A percentile compares a stretch with the other conserved stretches of the same genome.
Evolutionary conservation across 148 eudicot species (phyloP).

Genomic region (Cornus suecica): DNA sequence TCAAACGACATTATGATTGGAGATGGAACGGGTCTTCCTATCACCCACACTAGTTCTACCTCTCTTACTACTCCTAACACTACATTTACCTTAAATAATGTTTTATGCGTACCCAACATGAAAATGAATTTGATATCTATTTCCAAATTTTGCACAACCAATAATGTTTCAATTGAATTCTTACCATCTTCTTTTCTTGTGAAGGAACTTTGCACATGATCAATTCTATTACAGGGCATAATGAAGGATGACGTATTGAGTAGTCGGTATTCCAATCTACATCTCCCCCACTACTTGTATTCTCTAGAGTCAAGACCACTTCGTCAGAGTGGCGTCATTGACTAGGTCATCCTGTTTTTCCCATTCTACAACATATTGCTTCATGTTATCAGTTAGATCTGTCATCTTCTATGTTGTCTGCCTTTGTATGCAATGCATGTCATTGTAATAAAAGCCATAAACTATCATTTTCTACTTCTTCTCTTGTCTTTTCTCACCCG

Average conservation of each 20-base stretch:
- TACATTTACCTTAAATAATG: background rate
- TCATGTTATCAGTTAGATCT: background rate
- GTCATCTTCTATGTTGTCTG: no score
- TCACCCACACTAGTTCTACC: constrained; percentile 4
- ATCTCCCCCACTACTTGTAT: background rate
- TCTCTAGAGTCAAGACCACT: background rate
- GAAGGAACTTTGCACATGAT: background rate
- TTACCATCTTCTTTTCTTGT: background rate
- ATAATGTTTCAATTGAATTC: background rate
- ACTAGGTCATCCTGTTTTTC: background rate
- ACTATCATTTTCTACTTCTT: background rate
- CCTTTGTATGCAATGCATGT: background rate
- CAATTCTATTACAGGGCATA: background rate
- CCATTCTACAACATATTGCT: background rate
- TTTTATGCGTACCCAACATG: constrained; percentile 1
- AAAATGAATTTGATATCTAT: constrained; percentile 1
- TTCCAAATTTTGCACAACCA: background rate
- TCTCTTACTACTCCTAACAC: background rate
- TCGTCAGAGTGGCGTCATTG: background rate
- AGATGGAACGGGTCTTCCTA: constrained; percentile 1
- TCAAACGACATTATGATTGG: background rate
- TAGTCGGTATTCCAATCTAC: background rate
- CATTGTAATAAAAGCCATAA: background rate
- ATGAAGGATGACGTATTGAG: background rate
- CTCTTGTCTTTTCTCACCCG: background rate